Percentiles rank a stretch among this genome's conserved stretches.
Conservation (phyloP, 2,329 filamentous ascomycete species). For the Tolypocladium tundrense region DNA sequence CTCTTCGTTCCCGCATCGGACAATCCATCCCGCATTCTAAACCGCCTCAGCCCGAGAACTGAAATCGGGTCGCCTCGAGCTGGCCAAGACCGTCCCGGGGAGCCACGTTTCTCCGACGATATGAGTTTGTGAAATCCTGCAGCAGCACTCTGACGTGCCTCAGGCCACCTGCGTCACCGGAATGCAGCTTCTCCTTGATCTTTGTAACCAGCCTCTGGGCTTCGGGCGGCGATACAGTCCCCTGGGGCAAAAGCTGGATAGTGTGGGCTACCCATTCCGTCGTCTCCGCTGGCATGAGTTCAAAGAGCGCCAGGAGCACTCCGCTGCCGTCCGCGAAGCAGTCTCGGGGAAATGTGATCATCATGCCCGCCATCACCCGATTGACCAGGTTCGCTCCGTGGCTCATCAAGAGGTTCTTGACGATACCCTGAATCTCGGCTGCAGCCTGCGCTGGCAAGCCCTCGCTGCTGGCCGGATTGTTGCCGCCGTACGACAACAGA, state of each 20-base stretch:
- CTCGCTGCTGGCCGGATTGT: slow-evolving; percentile 57
- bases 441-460: slow-evolving; percentile 48
- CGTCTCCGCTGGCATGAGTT: slow-evolving; percentile 72
- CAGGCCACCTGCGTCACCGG: slow-evolving; percentile 48
- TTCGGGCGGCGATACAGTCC: slow-evolving; percentile 71
- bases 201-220: slow-evolving; percentile 70
- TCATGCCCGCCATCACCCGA: slow-evolving; percentile 91
- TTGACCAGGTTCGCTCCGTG: slow-evolving; percentile 76
- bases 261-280: slow-evolving; percentile 76
- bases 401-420: slow-evolving; percentile 59
- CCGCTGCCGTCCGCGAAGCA: slow-evolving; percentile 93
- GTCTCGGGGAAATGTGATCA: slow-evolving; percentile 95
- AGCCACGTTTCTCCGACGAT: slow-evolving; percentile 89
- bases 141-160: slow-evolving; percentile 75
- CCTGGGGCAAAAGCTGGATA: slow-evolving; percentile 70
- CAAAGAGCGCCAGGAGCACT: slow-evolving; percentile 81
- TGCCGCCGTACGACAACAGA: slow-evolving; percentile 76
- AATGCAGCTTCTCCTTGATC: slow-evolving; percentile 67
- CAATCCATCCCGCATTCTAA: slow-evolving; percentile 3
- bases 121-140: slow-evolving; percentile 94
- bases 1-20: slow-evolving; percentile 1
- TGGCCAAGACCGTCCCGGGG: slow-evolving; percentile 83
- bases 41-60: slow-evolving; percentile 45
- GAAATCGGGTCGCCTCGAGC: slow-evolving; percentile 78
- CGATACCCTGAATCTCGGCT: slow-evolving; percentile 58